Percentiles rank a stretch among this genome's conserved stretches.
Evolutionary conservation across 176 grass and related monocot genomes (phyloP).

Genomic region (Cenchrus purpureus): DNA sequence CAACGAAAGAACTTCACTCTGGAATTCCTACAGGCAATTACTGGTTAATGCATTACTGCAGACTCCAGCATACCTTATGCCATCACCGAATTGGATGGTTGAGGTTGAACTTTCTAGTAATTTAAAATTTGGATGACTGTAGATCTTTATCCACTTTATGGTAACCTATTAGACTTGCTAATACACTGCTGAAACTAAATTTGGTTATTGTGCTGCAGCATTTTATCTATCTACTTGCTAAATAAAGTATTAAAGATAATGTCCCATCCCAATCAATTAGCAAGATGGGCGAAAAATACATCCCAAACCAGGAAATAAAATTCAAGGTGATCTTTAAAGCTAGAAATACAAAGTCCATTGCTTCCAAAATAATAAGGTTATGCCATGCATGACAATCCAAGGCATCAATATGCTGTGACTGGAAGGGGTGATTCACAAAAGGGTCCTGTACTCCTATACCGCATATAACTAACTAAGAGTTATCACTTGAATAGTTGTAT

Average conservation of each 20-base stretch:
- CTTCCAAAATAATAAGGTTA: constrained; percentile 17
- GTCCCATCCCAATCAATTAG: background rate
- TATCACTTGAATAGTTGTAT: background rate
- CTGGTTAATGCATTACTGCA: background rate
- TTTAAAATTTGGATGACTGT: background rate
- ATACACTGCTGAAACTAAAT: background rate
- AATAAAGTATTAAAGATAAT: background rate
- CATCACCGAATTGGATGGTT: background rate
- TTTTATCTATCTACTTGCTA: background rate
- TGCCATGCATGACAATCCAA: background rate
- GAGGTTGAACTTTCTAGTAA: constrained; percentile 14
- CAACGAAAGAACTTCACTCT: background rate
- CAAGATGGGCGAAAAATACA: background rate
- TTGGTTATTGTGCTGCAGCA: constrained; percentile 1
- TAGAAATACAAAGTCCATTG: background rate
- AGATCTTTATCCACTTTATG: background rate
- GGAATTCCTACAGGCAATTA: background rate
- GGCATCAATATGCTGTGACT: background rate
- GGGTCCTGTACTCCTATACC: background rate
- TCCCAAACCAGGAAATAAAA: background rate
- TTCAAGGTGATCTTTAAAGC: background rate
- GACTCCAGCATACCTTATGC: background rate
- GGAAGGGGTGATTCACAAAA: background rate
- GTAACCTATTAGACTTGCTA: background rate
- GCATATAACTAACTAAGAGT: background rate